Base-by-base conservation (phyloP, 306 rosid species). In the Coriaria nepalensis region DNA sequence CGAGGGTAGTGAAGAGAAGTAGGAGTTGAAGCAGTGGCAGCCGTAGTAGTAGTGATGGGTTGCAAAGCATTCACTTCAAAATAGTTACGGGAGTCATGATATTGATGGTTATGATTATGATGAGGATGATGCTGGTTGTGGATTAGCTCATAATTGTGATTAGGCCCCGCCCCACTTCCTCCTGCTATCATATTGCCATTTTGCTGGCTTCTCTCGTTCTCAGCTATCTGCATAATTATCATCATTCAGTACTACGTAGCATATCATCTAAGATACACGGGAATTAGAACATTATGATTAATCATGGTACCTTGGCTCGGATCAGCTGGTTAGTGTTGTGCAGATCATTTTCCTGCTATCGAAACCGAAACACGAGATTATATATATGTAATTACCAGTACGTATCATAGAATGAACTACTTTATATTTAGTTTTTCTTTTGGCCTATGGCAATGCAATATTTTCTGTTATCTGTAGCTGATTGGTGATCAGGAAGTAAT, bases 261-360 rank as follows among this genome's bases (percentile, higher is more conserved):
- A 49, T 6, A 7, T 9, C 10, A 5, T 9, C 13, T 32, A 0
- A n/a, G 10, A 6, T 3, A n/a, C 4, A 13, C 4, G 29, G 29
- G n/a, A 6, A 14, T 13, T 8, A 46, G 20, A 2, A 6, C 2
- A 5, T 20, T 46, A 6, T 5, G 29, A 7, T 12, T 45, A 6
- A 5, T 14, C 10, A 12, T 14, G 8, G 8, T 12, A 78, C 97
- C 93, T 81, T 83, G 59, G 86, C 84, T 70, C 97, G 72, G 43
- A 88, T 80, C 68, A 83, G 74, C 73, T 81, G 94, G 63, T 88
- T 88, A 49, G 64, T 76, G 60, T 74, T 88, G 68, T 88, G 93
- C 80, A 83, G 72, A 39, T 88, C 97, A 43, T 78, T 53, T 64
- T 88, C 97, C 97, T 88, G 90, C 70, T 58, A 46, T 14, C 8